Percentiles rank a stretch among this genome's conserved stretches.
phyloP scores from a whole-genome alignment of 805 yeast species.

The Starmerella lactis-condensi region DNA sequence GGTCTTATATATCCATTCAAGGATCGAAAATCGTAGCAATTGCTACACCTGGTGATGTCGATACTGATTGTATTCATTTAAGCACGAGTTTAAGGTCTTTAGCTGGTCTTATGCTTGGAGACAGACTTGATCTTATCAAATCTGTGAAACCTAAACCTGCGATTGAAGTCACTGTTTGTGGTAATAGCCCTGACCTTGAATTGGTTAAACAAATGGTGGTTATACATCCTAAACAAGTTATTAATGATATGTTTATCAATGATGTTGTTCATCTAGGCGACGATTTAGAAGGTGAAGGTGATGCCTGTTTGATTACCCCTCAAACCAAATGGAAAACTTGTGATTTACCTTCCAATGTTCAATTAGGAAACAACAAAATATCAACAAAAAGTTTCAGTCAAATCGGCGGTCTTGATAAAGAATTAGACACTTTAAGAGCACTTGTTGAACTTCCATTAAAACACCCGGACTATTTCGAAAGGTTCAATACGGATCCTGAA shows the following conservation, averaged over 20 bases:
- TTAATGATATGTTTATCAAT: no score
- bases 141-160: constrained; percentile 35
- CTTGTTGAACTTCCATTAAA: constrained; percentile 67
- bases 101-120: constrained; percentile 32
- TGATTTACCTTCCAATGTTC: no score
- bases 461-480: constrained; percentile 54
- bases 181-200: no score
- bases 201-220: constrained; percentile 14
- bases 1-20: constrained; percentile 14
- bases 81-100: constrained; percentile 24
- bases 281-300: no score
- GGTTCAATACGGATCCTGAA: constrained; percentile 83
- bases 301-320: no score
- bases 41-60: constrained; percentile 18
- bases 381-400: constrained; percentile 25
- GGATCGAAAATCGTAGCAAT: constrained; percentile 15
- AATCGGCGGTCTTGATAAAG: constrained; percentile 63
- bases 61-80: constrained; percentile 17
- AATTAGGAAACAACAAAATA: constrained; percentile 7
- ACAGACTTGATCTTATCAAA: constrained; percentile 32
- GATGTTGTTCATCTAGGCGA: no score
- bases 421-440: constrained; percentile 41
- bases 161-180: constrained; percentile 21
- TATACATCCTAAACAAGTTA: constrained; percentile 21
- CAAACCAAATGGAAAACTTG: no score